Base-by-base conservation (phyloP, 2,329 filamentous ascomycete species). In the Ophidiomyces ophidiicola region DNA sequence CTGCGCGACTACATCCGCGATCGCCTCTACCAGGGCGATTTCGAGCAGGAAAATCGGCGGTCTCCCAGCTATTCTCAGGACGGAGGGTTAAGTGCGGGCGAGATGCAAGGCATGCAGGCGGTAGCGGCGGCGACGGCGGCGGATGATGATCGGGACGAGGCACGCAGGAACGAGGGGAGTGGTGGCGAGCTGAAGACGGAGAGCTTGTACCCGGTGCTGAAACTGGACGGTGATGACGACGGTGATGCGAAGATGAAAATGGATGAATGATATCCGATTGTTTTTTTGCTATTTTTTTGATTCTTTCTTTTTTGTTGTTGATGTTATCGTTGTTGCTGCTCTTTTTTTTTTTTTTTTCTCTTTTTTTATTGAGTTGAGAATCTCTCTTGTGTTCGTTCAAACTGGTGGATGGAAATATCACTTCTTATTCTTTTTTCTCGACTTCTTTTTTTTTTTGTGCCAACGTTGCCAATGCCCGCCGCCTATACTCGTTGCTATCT, bases 1-100 rank as follows among this genome's bases (percentile, higher is more conserved):
- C 63, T 79, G 24, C 66, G 74, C 30, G 66, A 67, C 14, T 72
- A 71, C 55, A 67, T 78, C 48, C 67, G 69, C 40, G 66, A 71
- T 34, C 63, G 70, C 37, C 60, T 79, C 15, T 64, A 72, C 43
- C 58, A 60, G 28, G 68, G 67, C 24, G 70, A 75, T 24, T 76
- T 60, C 41, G 63, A 60, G 6, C 41, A 50, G 6, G 41, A 50
- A 52, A 55, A 6, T 5, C 25, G 24, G 10, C 7, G 2, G n/a
- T 30, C 35, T 5, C 60, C 64, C 6, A 56, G 66, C 46, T 68
- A 71, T 45, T 53, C 70, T 26, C 66, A 70, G 3, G 36, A 46
- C 7, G 50, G 50, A n/a, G 50, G 53, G 14, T 44, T 45, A 40
- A 24, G 11, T 8, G 25, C 28, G 3, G 43, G 23, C 5, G 44